phyloP scores from a whole-genome alignment of 106 monocot genomes.

The Dendrobium chrysotoxum region DNA sequence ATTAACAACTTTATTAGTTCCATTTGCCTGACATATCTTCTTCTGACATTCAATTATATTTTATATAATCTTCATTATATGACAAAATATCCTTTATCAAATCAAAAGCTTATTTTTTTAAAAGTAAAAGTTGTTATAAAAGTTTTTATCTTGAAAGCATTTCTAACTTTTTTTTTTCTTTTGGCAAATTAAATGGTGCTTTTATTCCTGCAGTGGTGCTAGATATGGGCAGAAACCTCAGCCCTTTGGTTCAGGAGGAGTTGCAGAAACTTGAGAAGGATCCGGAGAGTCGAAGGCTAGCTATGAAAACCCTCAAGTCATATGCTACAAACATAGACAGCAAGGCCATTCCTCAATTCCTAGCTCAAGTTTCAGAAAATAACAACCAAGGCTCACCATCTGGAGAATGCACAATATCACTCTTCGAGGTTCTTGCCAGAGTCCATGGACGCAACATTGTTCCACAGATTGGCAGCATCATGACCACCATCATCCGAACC shows the following conservation, averaged over 20 bases:
- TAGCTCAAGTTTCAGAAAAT: slow-evolving; percentile 78
- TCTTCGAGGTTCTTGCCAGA: slow-evolving; percentile 86
- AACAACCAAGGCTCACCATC: slow-evolving; percentile 40
- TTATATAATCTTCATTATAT: not conserved
- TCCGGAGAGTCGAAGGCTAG: slow-evolving; percentile 67
- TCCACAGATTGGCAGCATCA: slow-evolving; percentile 85
- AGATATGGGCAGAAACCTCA: slow-evolving; percentile 55
- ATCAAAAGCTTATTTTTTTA: not conserved
- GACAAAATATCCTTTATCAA: not conserved
- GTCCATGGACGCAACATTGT: slow-evolving; percentile 89
- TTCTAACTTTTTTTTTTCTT: not conserved
- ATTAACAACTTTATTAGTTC: not conserved
- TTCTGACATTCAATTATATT: not conserved
- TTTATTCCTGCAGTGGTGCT: slow-evolving; percentile 4
- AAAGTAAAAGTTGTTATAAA: not conserved
- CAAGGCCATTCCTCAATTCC: slow-evolving; percentile 73
- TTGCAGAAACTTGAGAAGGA: slow-evolving; percentile 80
- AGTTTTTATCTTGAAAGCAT: not conserved
- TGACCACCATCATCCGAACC: slow-evolving; percentile 70
- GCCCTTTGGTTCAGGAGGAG: slow-evolving; percentile 61
- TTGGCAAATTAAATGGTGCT: not conserved
- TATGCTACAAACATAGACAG: slow-evolving; percentile 79
- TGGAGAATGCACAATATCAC: slow-evolving; percentile 83
- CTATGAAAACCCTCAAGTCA: slow-evolving; percentile 82
- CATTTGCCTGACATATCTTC: not conserved